Evolutionary conservation across 306 rosid genomes (phyloP), one percentile per base, ranked within the genome.

Genomic region (Pyrus bretschneideri): DNA sequence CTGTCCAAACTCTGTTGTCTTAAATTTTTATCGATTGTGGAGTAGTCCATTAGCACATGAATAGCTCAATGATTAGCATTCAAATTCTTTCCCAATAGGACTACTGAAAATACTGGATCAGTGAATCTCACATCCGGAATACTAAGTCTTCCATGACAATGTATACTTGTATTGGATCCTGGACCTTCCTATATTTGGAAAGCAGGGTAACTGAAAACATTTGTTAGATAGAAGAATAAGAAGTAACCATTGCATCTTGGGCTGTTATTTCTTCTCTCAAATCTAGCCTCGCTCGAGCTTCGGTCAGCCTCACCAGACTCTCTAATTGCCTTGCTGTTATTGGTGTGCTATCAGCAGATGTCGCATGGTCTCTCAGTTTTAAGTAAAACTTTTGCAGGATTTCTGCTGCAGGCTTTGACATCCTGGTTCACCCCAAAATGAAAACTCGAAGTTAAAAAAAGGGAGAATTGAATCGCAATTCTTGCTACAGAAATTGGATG

Each of bases 291-390:
- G 99, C 93, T 81, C 97, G 94, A 81, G 97, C 97, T 86, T 92
- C 90, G 71, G 97, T 97, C 67, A 95, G 85, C 87, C 98, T 89
- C 80, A 95, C 97, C 51, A 95, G 88, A 86, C 98, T 95, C 85
- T 95, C 97, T 67, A 95, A 87, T 81, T 95, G 98, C 85, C 98
- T 88, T 9, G 98, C 97, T 66, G 98, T 95, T 78, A 92, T 92
- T 58, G 97, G 99, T 60, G 99, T 95, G 57, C 97, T 73, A 86
- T 92, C 99, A 74, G 90, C 93, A 68, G 97, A 89, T 76, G 88
- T 82, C 77, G 84, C 87, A 73, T 78, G 97, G 80, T 92, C 97
- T 75, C 99, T 87, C 38, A 89, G 89, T 80, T 82, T 83, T 55
- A 92, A 87, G 86, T 95, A 92, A 82, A 92, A 92, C 75, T 87